Conservation (phyloP, 2,329 filamentous ascomycete species). For the Aspergillus spinulosporus region DNA sequence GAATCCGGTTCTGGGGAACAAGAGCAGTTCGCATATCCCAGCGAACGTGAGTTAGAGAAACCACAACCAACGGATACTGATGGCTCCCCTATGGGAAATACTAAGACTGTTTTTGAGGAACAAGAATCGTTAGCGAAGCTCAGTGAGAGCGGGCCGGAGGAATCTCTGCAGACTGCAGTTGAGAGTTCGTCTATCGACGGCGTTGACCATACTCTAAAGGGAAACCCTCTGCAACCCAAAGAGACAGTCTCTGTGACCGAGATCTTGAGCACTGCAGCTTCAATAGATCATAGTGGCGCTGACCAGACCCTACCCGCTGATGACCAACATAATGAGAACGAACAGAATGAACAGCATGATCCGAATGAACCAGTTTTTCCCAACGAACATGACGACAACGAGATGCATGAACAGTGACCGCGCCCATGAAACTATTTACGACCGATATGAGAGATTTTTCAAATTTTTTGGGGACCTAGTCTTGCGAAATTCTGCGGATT, state of each 20-base stretch:
- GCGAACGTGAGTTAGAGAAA: background rate
- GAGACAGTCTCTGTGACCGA: background rate
- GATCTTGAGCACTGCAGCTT: no score
- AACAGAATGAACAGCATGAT: background rate
- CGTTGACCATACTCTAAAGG: background rate
- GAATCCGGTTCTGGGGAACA: background rate
- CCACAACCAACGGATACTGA: background rate
- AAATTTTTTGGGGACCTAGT: background rate
- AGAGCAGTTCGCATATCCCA: background rate
- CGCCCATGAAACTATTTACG: slow-evolving; percentile 1
- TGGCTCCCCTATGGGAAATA: background rate
- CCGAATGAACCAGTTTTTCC: background rate
- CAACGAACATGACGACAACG: background rate
- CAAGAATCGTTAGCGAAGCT: background rate
- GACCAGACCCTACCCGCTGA: background rate
- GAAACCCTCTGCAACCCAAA: background rate
- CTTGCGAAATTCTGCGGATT: slow-evolving; percentile 6
- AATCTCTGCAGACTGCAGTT: no score
- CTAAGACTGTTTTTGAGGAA: background rate
- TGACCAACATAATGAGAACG: background rate
- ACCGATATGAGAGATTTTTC: slow-evolving; percentile 10
- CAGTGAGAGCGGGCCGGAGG: background rate
- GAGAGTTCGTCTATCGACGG: background rate
- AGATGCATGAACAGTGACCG: background rate
- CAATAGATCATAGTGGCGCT: background rate